phyloP scores from a whole-genome alignment of 345 rosid genomes.

The Adansonia digitata region DNA sequence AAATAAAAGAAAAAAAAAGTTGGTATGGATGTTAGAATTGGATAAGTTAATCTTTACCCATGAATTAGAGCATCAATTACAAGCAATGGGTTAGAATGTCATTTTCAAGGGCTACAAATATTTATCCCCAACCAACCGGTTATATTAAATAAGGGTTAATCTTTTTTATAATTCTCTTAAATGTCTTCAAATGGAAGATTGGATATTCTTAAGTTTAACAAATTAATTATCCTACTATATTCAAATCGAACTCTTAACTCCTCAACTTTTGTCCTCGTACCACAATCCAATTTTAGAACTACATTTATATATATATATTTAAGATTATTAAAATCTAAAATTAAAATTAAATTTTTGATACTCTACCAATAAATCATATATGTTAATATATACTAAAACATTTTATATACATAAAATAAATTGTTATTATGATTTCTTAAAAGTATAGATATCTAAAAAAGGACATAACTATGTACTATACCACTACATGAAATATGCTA shows the following conservation, averaged over 20 bases:
- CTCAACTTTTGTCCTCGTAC: not conserved
- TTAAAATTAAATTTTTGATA: not conserved
- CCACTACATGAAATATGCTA: not conserved
- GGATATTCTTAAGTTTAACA: not conserved
- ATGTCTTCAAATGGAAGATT: not conserved
- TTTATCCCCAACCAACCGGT: not conserved
- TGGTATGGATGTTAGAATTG: not conserved
- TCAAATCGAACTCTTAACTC: not conserved
- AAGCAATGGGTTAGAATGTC: conserved; percentile 25
- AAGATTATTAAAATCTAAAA: not conserved
- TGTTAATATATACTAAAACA: not conserved
- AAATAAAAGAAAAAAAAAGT: not conserved
- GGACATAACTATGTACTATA: not conserved
- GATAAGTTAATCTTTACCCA: not conserved
- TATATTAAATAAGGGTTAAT: not conserved
- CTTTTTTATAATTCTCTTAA: not conserved
- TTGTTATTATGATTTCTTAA: too few species aligned
- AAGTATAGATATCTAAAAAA: not conserved
- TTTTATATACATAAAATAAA: not conserved
- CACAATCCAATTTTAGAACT: not conserved
- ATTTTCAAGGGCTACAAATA: not conserved
- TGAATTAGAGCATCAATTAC: conserved; percentile 3
- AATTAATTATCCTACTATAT: not conserved
- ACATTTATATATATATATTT: too few species aligned
- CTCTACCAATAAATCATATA: not conserved